A percentile compares a stretch with the other conserved stretches of the same genome.
Evolutionary conservation across 1,284 basidiomycete genomes (phyloP).

Genomic region (Cutaneotrichosporon sp.): DNA sequence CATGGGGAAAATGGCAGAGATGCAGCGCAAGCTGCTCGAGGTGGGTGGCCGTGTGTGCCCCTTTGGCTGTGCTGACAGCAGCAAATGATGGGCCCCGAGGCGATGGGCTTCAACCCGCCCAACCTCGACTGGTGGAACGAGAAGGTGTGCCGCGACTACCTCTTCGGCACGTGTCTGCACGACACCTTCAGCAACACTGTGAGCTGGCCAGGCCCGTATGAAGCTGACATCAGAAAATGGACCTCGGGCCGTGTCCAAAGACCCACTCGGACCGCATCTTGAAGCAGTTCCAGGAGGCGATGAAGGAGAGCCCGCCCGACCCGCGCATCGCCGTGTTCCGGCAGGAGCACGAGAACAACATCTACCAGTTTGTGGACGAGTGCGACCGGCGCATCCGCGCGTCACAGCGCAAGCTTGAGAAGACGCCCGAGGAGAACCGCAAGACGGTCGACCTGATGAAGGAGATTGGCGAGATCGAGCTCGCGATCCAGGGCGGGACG

Average conservation of each 20-base stretch:
- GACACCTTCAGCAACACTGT: slow-evolving; percentile 98
- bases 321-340: slow-evolving; percentile 81
- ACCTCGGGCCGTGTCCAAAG: slow-evolving; percentile 95
- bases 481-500: slow-evolving; percentile 96
- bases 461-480: slow-evolving; percentile 98
- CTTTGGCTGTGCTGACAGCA: slow-evolving; percentile 44
- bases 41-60: slow-evolving; percentile 31
- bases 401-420: slow-evolving; percentile 92
- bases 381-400: slow-evolving; percentile 95
- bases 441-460: slow-evolving; percentile 98
- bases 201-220: slow-evolving; percentile 55
- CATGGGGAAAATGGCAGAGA: slow-evolving; percentile 56
- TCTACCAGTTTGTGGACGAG: slow-evolving; percentile 94
- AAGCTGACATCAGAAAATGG: slow-evolving; percentile 92
- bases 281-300: slow-evolving; percentile 82
- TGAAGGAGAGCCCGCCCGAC: slow-evolving; percentile 71
- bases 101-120: slow-evolving; percentile 90
- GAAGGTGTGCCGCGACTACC: slow-evolving; percentile 96
- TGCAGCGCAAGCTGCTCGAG: slow-evolving; percentile 56
- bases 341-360: slow-evolving; percentile 92
- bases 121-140: slow-evolving; percentile 95
- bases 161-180: slow-evolving; percentile 97
- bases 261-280: slow-evolving; percentile 93
- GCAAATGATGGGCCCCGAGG: slow-evolving; percentile 99
- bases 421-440: slow-evolving; percentile 99